Evolutionary conservation across 495 filamentous ascomycete species (phyloP).

Genomic region (Patellaria atrata): DNA sequence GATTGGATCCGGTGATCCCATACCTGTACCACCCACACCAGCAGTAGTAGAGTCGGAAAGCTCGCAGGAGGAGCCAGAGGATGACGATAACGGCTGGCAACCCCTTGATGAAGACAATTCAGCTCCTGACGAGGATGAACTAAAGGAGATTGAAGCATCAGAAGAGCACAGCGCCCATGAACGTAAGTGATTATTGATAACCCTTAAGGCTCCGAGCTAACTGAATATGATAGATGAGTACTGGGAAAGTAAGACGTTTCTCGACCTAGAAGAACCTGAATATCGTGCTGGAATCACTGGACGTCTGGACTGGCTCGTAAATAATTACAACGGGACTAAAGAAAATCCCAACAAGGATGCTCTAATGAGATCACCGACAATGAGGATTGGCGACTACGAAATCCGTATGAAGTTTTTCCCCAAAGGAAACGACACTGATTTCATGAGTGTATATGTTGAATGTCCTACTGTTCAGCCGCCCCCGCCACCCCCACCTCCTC

Average conservation of each 20-base stretch:
- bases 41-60: slow-evolving; percentile 2
- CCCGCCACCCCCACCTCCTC: too few species aligned
- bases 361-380: slow-evolving; percentile 45
- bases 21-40: slow-evolving; percentile 5
- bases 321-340: slow-evolving; percentile 44
- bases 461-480: slow-evolving; percentile 36
- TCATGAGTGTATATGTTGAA: slow-evolving; percentile 50
- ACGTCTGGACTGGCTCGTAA: slow-evolving; percentile 47
- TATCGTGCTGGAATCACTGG: slow-evolving; percentile 36
- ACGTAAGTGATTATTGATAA: slow-evolving; percentile 27
- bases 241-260: slow-evolving; percentile 46
- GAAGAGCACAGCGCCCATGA: slow-evolving; percentile 41
- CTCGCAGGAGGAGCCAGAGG: slow-evolving; percentile 7
- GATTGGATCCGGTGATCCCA: too few species aligned
- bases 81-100: slow-evolving; percentile 25
- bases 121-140: slow-evolving; percentile 42
- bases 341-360: slow-evolving; percentile 43
- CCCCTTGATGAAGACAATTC: slow-evolving; percentile 38
- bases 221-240: slow-evolving; percentile 31
- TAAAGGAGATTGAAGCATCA: slow-evolving; percentile 41
- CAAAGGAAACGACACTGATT: slow-evolving; percentile 45
- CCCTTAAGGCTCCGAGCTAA: too few species aligned
- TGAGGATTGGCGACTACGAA: slow-evolving; percentile 46
- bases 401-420: slow-evolving; percentile 61
- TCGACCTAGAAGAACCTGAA: slow-evolving; percentile 45